phyloP scores from a whole-genome alignment of 805 yeast genomes.

The Kuraishia borneana region DNA sequence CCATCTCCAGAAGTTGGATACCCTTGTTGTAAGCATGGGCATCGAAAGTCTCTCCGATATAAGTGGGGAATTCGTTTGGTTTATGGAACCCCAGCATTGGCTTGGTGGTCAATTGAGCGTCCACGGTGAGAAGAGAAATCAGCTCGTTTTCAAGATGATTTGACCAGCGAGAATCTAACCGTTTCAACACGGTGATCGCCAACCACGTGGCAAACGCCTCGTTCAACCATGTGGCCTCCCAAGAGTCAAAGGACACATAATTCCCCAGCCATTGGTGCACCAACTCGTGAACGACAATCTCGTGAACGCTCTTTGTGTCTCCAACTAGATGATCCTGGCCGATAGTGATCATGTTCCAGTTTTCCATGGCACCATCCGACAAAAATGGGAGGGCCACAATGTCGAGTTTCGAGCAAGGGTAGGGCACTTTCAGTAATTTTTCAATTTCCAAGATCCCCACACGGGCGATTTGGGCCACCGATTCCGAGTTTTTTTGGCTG shows the following conservation, averaged over 20 bases:
- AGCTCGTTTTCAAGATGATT: constrained; percentile 16
- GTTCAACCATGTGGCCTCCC: constrained; percentile 64
- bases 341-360: constrained; percentile 59
- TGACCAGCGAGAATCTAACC: constrained; percentile 16
- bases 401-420: constrained; percentile 57
- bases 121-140: constrained; percentile 21
- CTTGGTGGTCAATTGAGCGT: constrained; percentile 17
- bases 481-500: constrained; percentile 41
- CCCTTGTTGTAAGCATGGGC: constrained; percentile 49
- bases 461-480: too few species aligned
- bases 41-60: constrained; percentile 35
- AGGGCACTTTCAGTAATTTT: constrained; percentile 27
- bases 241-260: constrained; percentile 51
- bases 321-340: constrained; percentile 30
- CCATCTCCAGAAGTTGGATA: constrained; percentile 40
- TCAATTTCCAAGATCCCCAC: constrained; percentile 29
- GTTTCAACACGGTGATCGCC: constrained; percentile 35
- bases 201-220: constrained; percentile 73
- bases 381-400: constrained; percentile 59
- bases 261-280: constrained; percentile 80
- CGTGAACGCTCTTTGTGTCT: constrained; percentile 27
- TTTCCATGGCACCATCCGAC: constrained; percentile 74
- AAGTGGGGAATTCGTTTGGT: constrained; percentile 9
- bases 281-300: constrained; percentile 58
- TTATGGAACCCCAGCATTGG: constrained; percentile 26